These are phyloP conservation scores for Neurospora sp. DNA, from an alignment of 495 filamentous ascomycete genomes.

Conservation along the genomic window DNA sequence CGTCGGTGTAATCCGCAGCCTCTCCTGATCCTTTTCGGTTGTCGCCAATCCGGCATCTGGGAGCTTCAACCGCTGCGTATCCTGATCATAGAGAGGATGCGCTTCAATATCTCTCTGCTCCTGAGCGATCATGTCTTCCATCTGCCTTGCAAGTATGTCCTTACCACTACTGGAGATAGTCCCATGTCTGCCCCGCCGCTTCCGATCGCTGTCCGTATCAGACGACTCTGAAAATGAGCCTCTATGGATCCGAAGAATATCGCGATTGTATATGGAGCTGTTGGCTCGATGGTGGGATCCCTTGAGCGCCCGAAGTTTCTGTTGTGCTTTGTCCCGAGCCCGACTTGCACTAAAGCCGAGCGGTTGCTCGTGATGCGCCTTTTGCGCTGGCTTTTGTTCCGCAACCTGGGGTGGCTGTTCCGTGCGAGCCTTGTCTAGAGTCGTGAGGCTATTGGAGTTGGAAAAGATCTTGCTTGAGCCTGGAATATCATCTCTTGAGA, in stretches of 20 bases:
- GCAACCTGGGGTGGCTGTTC: constrained; percentile 8
- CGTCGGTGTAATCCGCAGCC: constrained; percentile 7
- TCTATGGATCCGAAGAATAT: constrained; percentile 28
- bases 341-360: constrained; percentile 10
- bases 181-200: constrained; percentile 23
- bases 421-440: constrained; percentile 5
- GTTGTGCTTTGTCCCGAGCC: constrained; percentile 35
- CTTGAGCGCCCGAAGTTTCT: constrained; percentile 39
- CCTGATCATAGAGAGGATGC: constrained; percentile 18
- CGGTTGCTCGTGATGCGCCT: constrained; percentile 16
- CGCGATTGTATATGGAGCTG: constrained; percentile 28
- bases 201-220: constrained; percentile 35
- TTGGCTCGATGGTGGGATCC: constrained; percentile 36
- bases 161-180: constrained; percentile 33
- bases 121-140: constrained; percentile 52
- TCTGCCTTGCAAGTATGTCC: constrained; percentile 55
- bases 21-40: constrained; percentile 15
- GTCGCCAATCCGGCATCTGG: constrained; percentile 17
- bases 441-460: constrained; percentile 1
- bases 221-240: constrained; percentile 37
- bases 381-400: constrained; percentile 4
- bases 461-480: constrained; percentile 16
- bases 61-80: constrained; percentile 20
- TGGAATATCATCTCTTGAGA: constrained; percentile 12
- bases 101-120: constrained; percentile 34